Percentiles rank a stretch among this genome's conserved stretches.
These are phyloP conservation scores for Aspergillus ustus DNA, from an alignment of 2,329 filamentous ascomycete genomes.

Conservation along the genomic window DNA sequence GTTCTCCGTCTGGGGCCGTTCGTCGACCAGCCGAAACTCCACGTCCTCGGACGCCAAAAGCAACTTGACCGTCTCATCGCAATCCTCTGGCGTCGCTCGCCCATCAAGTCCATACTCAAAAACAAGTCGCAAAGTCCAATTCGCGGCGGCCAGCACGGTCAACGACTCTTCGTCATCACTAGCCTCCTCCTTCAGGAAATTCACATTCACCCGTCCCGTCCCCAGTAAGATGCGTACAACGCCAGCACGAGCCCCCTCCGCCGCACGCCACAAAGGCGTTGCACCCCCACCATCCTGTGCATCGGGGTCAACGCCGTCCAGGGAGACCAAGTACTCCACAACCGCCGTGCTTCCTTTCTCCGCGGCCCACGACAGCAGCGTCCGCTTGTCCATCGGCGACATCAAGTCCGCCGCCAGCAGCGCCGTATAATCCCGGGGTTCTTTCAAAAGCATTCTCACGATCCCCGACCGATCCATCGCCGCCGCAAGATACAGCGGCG, in stretches of 20 bases:
- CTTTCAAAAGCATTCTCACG: neutral
- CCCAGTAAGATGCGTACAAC: neutral
- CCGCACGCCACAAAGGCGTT: conserved; percentile 1
- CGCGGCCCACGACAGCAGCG: neutral
- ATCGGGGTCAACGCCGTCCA: neutral
- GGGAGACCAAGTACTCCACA: neutral
- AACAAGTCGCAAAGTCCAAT: neutral
- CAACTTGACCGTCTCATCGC: neutral
- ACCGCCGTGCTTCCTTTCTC: neutral
- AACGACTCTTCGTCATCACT: neutral
- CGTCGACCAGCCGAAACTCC: neutral
- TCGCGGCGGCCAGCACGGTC: neutral
- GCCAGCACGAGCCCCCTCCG: neutral
- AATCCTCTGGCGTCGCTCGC: neutral
- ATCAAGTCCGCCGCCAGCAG: neutral
- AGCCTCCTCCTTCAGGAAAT: neutral
- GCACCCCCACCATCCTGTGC: neutral
- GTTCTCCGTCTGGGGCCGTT: neutral
- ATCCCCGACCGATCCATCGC: neutral
- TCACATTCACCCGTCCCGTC: neutral
- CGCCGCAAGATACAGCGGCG: neutral
- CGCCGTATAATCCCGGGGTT: neutral
- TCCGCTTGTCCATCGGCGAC: neutral
- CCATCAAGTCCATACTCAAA: neutral
- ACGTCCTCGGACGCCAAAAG: neutral